Evolutionary conservation across 495 filamentous ascomycete genomes (phyloP), one percentile per base, ranked within the genome.

Genomic region (Cenococcum geophilum): DNA sequence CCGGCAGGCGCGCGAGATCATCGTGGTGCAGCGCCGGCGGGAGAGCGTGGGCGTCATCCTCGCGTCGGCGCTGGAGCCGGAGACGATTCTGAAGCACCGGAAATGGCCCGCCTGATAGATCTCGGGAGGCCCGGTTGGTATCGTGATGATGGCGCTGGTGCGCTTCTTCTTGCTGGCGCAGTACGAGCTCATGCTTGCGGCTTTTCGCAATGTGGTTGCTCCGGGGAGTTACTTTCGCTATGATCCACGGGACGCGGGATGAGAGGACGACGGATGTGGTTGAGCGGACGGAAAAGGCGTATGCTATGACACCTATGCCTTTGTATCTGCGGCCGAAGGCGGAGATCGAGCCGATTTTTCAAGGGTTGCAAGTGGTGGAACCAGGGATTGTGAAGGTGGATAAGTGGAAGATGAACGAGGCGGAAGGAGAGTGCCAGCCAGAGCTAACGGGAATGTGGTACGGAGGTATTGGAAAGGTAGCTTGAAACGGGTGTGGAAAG

Each of bases 401-500:
- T 10, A 12, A 18, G 10, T 60, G 58, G 58, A 60, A 34, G 32
- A 54, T 60, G 27, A 42, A 60, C 4, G 58, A 60, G 55, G 20
- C 48, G n/a, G 55, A 48, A 14, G 32, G 18, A n/a, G 55, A 58
- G 23, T 36, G 48, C 36, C 14, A 35, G 8, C 53, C 53, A 2
- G 25, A 25, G 12, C 5, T 35, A 5, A 35, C 53, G 6, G 40
- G 40, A 16, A 56, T 56, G 4, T 56, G 53, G 53, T 56, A n/a
- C 4, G 53, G 34, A 16, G 53, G 25, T 12, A 23, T 56, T n/a
- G 53, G 53, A 37, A 56, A n/a, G 22, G n/a, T 56, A 23, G 27
- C 6, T 2, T 32, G 6, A 32, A 32, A 32, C n/a, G n/a, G 27
- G 27, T 32, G 27, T 32, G 3, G 6, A 32, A 6, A 32, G 27